A percentile compares a stretch with the other conserved stretches of the same genome.
Conservation (phyloP, 495 filamentous ascomycete genomes). For the Pyrenopolyporus hunteri region DNA sequence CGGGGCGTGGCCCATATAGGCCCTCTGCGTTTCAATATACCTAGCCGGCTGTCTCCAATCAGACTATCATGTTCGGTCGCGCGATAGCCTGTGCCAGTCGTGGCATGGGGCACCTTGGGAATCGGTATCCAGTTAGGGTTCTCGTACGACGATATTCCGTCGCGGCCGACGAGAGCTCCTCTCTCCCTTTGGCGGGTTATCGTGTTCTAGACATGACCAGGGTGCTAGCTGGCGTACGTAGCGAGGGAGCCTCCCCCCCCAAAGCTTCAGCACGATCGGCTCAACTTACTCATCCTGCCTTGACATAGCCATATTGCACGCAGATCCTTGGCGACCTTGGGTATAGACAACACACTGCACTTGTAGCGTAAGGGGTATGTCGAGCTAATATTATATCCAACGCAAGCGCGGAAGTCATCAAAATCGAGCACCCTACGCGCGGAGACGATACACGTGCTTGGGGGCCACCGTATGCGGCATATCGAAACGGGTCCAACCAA, state of each 20-base stretch:
- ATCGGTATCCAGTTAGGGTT: background rate
- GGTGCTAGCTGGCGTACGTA: conserved; percentile 89
- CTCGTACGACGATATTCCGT: conserved; percentile 35
- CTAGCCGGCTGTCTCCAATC: background rate
- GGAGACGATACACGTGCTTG: conserved; percentile 96
- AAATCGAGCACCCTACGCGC: conserved; percentile 88
- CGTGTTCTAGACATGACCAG: conserved; percentile 95
- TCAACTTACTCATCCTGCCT: conserved; percentile 3
- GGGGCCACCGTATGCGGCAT: conserved; percentile 92
- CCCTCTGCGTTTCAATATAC: background rate
- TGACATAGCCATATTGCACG: conserved; percentile 86
- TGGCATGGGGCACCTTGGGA: conserved; percentile 19
- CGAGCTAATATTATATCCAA: conserved; percentile 38
- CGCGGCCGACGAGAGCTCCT: conserved; percentile 27
- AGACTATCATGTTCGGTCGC: conserved; percentile 27
- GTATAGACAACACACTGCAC: conserved; percentile 55
- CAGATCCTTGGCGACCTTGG: conserved; percentile 96
- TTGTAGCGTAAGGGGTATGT: conserved; percentile 28
- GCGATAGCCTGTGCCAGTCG: conserved; percentile 10
- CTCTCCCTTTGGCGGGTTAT: conserved; percentile 77
- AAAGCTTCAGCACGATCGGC: conserved; percentile 7
- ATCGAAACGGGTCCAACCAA: conserved; percentile 61
- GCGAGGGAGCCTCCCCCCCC: background rate
- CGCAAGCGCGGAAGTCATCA: conserved; percentile 90
- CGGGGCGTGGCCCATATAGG: background rate